Conservation (phyloP, 345 rosid species). For the Sisymbrium irio region DNA sequence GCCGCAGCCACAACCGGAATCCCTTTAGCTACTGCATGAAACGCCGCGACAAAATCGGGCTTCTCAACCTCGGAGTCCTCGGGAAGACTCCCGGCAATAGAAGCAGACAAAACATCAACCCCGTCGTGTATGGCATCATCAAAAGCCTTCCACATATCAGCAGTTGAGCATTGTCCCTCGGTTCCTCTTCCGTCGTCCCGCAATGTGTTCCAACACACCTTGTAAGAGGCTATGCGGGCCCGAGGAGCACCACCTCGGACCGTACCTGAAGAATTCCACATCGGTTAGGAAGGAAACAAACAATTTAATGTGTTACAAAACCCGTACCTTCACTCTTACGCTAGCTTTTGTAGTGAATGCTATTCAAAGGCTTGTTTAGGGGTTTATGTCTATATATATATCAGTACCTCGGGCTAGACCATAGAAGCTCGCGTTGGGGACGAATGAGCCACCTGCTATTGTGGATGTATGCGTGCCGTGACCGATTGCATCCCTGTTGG, state of each 20-base stretch:
- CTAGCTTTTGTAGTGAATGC: background rate
- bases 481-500: conserved; percentile 47
- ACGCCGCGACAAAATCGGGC: conserved; percentile 25
- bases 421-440: conserved; percentile 36
- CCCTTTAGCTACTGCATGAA: conserved; percentile 46
- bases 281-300: background rate
- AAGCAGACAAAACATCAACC: conserved; percentile 48
- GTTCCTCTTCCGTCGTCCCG: too few relatives aligned
- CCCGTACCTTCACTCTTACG: background rate
- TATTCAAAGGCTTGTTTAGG: background rate
- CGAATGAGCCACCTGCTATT: conserved; percentile 48
- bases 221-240: conserved; percentile 49
- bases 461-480: conserved; percentile 58
- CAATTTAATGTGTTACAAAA: background rate
- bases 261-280: too few relatives aligned
- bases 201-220: conserved; percentile 45
- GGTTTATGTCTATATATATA: too few relatives aligned
- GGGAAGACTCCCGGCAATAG: conserved; percentile 36
- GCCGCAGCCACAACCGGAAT: conserved; percentile 37
- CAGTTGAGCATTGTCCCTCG: conserved; percentile 4
- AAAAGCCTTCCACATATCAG: conserved; percentile 48
- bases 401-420: too few relatives aligned
- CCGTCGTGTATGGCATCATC: conserved; percentile 56
- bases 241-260: conserved; percentile 43
- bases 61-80: conserved; percentile 31